These are phyloP conservation scores for Saturnispora kantuleensis DNA, from an alignment of 805 yeast species.

Conservation along the genomic window DNA sequence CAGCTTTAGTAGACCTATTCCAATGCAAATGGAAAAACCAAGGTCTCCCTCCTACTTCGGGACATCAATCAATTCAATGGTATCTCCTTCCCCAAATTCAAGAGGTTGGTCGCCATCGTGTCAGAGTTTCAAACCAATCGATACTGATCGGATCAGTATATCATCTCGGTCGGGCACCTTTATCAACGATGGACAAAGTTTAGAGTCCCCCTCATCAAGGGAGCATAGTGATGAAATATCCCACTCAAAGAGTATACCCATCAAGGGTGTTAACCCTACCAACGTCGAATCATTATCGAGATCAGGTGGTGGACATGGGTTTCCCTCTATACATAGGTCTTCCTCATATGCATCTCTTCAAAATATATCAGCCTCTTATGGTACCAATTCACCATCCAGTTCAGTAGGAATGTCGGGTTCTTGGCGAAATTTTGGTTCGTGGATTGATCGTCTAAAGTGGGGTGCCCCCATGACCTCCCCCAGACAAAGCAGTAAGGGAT, in stretches of 20 bases:
- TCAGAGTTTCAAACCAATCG: conserved; percentile 1
- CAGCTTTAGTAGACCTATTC: conserved; percentile 10
- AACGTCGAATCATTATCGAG: conserved; percentile 16
- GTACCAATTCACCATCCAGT: conserved; percentile 13
- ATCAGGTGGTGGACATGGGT: not conserved
- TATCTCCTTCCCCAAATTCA: conserved; percentile 4
- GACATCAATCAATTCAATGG: not conserved
- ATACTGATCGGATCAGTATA: conserved; percentile 2
- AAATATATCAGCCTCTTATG: conserved; percentile 29
- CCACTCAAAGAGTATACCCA: conserved; percentile 12
- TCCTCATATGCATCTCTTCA: conserved; percentile 29
- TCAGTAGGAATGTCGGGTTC: conserved; percentile 16
- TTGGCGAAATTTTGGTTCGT: conserved; percentile 25
- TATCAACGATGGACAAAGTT: not conserved
- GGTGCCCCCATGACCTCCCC: conserved; percentile 1
- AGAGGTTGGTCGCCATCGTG: conserved; percentile 8
- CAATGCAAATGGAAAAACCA: conserved; percentile 13
- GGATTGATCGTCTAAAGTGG: conserved; percentile 23
- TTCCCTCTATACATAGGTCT: conserved; percentile 19
- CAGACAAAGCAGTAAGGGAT: conserved; percentile 4
- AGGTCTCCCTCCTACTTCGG: conserved; percentile 14
- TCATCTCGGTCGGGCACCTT: not conserved
- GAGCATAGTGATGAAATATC: conserved; percentile 1
- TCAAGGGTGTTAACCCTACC: conserved; percentile 6
- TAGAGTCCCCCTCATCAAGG: not conserved